These are phyloP conservation scores for Dendrobium chrysotoxum DNA, from an alignment of 106 monocot genomes.

Conservation along the genomic window DNA sequence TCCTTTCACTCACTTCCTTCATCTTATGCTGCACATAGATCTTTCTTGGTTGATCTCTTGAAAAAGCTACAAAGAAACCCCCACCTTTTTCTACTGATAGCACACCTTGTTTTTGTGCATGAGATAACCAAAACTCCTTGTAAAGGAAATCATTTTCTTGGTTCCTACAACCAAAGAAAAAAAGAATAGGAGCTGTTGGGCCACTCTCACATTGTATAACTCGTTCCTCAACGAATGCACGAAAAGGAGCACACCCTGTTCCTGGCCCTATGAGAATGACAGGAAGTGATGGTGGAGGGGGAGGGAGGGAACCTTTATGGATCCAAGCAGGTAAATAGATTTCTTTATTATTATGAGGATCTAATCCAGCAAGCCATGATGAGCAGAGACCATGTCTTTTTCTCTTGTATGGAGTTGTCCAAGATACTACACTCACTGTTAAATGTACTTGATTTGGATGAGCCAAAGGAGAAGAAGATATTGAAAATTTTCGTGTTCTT, in stretches of 20 bases:
- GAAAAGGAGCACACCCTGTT: slow-evolving; percentile 93
- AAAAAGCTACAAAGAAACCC: slow-evolving; percentile 88
- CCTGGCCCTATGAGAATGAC: slow-evolving; percentile 90
- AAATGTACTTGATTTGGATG: slow-evolving; percentile 78
- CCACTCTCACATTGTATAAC: slow-evolving; percentile 26
- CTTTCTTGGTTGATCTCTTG: slow-evolving; percentile 79
- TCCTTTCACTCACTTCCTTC: slow-evolving; percentile 64
- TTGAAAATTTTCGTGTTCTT: slow-evolving; percentile 89
- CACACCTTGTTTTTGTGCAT: slow-evolving; percentile 42
- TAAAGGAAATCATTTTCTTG: slow-evolving; percentile 66
- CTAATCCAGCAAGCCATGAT: slow-evolving; percentile 73
- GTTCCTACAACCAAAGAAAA: slow-evolving; percentile 96
- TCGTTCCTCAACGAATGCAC: slow-evolving; percentile 71
- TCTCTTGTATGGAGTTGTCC: slow-evolving; percentile 79
- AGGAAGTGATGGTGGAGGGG: slow-evolving; percentile 59
- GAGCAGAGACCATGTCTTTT: slow-evolving; percentile 72
- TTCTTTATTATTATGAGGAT: slow-evolving; percentile 45
- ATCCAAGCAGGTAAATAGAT: slow-evolving; percentile 79
- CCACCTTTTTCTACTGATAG: slow-evolving; percentile 62
- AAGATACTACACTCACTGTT: slow-evolving; percentile 77
- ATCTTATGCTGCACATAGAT: slow-evolving; percentile 94
- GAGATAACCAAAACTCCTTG: slow-evolving; percentile 57
- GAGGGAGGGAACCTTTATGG: slow-evolving; percentile 47
- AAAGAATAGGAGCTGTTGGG: slow-evolving; percentile 56
- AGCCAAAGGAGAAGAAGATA: slow-evolving; percentile 80